These are phyloP conservation scores for Amanita rubescens DNA, from an alignment of 768 basidiomycete genomes.

Conservation along the genomic window DNA sequence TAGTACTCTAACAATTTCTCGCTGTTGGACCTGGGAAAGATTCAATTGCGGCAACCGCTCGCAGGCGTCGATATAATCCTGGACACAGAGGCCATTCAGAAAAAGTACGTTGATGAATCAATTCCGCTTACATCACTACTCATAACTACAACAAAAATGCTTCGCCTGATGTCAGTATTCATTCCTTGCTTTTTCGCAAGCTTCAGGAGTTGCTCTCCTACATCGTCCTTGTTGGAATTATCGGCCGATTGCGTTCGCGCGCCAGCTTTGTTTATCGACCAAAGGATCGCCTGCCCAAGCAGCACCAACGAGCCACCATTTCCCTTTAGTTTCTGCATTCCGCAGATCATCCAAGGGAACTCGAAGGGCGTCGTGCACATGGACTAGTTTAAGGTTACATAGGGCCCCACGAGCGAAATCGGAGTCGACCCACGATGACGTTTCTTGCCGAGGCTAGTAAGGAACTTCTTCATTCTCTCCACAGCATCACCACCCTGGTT, in stretches of 20 bases:
- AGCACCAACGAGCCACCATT: slow-evolving; percentile 98
- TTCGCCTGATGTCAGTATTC: slow-evolving; percentile 93
- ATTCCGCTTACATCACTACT: slow-evolving; percentile 72
- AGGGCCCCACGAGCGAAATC: background rate
- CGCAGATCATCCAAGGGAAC: slow-evolving; percentile 82
- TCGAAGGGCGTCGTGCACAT: slow-evolving; percentile 79
- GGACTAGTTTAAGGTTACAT: slow-evolving; percentile 36
- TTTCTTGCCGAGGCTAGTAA: slow-evolving; percentile 69
- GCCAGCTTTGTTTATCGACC: slow-evolving; percentile 53
- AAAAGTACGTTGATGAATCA: background rate
- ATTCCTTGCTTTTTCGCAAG: slow-evolving; percentile 95
- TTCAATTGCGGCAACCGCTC: slow-evolving; percentile 81
- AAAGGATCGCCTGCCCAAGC: slow-evolving; percentile 94
- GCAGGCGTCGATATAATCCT: slow-evolving; percentile 97
- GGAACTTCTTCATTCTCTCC: slow-evolving; percentile 83
- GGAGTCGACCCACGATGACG: slow-evolving; percentile 47
- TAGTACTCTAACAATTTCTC: slow-evolving; percentile 89
- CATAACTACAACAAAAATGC: slow-evolving; percentile 92
- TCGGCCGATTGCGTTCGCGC: slow-evolving; percentile 19
- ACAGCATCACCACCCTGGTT: slow-evolving; percentile 72
- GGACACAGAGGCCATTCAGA: background rate
- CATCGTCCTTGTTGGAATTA: slow-evolving; percentile 20
- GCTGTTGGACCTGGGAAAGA: slow-evolving; percentile 83
- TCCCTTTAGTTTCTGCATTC: slow-evolving; percentile 77
- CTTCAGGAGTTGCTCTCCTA: slow-evolving; percentile 45